Evolutionary conservation across 108 stramenopile species (phyloP), one percentile per base, ranked within the genome.

Genomic region (Craspedostauros australis): DNA sequence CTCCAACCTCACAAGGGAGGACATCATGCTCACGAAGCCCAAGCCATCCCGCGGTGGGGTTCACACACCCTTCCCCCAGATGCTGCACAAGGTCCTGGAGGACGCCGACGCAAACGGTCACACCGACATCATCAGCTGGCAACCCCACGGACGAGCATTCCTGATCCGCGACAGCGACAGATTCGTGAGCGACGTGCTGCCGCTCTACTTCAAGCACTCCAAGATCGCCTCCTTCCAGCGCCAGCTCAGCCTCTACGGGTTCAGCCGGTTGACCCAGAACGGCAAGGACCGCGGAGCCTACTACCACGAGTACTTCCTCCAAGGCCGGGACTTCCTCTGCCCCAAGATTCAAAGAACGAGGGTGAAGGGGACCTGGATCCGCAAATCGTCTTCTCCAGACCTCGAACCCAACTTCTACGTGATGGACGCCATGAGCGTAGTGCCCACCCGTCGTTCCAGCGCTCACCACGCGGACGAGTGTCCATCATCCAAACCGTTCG

Each of bases 61-160:
- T n/a, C n/a, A n/a, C n/a, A n/a, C n/a, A n/a, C n/a, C n/a, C n/a
- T n/a, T n/a, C n/a, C n/a, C n/a, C n/a, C n/a, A n/a, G n/a, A n/a
- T n/a, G n/a, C n/a, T 88, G 37, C 70, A 84, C 45, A 62, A 64
- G 2, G 77, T 84, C 70, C 59, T 88, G 28, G 70, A 76, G n/a
- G 67, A 64, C 19, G 76, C 73, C 1, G 82, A 84, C 40, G 62
- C 58, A 21, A 61, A 81, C 6, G 82, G 78, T 27, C 38, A 64
- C 12, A 48, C 62, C 6, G 57, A 72, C 33, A 47, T 90, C 45
- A 66, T 84, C 1, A 82, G 80, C 16, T 90, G 77, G 69, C 42
- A 66, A 21, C 39, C 70, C 30, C 82, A 86, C 24, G 88, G 88
- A 24, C 55, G 82, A 33, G 75, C 46, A 11, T 47, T 47, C n/a